phyloP scores from a whole-genome alignment of 371 early-diverging fungal species.

The Rhizopus arrhizus region DNA sequence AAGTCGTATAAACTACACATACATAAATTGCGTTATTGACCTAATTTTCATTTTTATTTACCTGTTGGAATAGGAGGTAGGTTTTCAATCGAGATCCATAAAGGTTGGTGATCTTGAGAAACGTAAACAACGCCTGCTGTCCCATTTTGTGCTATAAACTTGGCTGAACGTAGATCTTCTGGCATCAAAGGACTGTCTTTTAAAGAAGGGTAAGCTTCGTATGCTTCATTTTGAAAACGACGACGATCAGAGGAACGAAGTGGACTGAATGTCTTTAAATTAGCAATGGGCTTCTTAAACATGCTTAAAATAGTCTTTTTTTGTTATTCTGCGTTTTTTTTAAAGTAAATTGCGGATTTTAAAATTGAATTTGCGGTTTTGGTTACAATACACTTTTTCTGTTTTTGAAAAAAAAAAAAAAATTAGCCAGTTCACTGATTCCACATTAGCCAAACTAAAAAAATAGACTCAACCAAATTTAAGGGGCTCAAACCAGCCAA shows the following conservation, averaged over 20 bases:
- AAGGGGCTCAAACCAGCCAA: no score
- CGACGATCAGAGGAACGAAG: slow-evolving; percentile 63
- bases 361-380: no score
- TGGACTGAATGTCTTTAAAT: slow-evolving; percentile 61
- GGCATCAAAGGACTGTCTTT: slow-evolving; percentile 52
- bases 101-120: slow-evolving; percentile 50
- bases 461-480: no score
- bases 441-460: no score
- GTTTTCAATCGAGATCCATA: slow-evolving; percentile 61
- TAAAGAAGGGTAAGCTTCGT: slow-evolving; percentile 52
- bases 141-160: slow-evolving; percentile 62
- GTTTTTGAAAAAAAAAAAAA: no score
- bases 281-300: slow-evolving; percentile 65
- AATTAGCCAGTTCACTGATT: no score
- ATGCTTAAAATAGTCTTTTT: slow-evolving; percentile 26
- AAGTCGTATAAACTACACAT: slow-evolving; percentile 60
- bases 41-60: slow-evolving; percentile 6
- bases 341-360: background rate
- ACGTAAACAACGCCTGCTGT: slow-evolving; percentile 64
- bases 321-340: background rate
- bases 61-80: slow-evolving; percentile 46
- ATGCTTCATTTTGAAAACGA: slow-evolving; percentile 60
- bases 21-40: background rate
- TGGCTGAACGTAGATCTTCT: slow-evolving; percentile 63
- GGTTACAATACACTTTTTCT: no score